These are phyloP conservation scores for Aspergillus oerlinghausenensis DNA, from an alignment of 2,329 filamentous ascomycete genomes.

Conservation along the genomic window DNA sequence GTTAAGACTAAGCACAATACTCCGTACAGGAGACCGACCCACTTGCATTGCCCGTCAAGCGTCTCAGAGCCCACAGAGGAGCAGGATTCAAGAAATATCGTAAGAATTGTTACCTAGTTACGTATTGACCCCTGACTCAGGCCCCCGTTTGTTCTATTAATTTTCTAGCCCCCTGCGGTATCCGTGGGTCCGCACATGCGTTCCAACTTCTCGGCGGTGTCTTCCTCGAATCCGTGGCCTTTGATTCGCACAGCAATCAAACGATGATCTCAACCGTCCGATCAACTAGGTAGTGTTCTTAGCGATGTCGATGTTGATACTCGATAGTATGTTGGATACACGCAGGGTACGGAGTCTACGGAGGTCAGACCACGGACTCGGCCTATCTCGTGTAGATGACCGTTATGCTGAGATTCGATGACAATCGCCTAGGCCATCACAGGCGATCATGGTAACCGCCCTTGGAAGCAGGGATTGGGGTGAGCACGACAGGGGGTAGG, in stretches of 20 bases:
- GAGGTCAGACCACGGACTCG: neutral
- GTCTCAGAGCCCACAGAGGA: too few relatives aligned
- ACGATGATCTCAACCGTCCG: slow-evolving; percentile 22
- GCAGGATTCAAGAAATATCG: neutral
- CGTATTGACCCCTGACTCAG: slow-evolving; percentile 18
- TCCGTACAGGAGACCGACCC: slow-evolving; percentile 3
- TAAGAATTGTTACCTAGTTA: neutral
- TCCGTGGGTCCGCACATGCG: slow-evolving; percentile 14
- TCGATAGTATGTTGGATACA: neutral
- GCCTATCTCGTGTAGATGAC: neutral
- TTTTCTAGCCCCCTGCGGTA: slow-evolving; percentile 1
- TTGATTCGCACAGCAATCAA: slow-evolving; percentile 18
- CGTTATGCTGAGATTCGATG: too few relatives aligned
- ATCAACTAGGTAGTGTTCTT: slow-evolving; percentile 4
- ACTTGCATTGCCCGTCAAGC: neutral
- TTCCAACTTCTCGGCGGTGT: slow-evolving; percentile 7
- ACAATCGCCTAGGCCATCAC: neutral
- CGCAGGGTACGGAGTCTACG: neutral
- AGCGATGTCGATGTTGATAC: slow-evolving; percentile 8
- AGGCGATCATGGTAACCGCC: neutral
- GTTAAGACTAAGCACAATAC: neutral
- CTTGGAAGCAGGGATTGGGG: neutral
- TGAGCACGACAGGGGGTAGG: neutral
- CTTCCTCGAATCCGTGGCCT: slow-evolving; percentile 18
- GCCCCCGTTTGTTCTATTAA: slow-evolving; percentile 16